A percentile compares a stretch with the other conserved stretches of the same genome.
Conservation (phyloP, 2,329 filamentous ascomycete species). For the Grosmannia huntii region DNA sequence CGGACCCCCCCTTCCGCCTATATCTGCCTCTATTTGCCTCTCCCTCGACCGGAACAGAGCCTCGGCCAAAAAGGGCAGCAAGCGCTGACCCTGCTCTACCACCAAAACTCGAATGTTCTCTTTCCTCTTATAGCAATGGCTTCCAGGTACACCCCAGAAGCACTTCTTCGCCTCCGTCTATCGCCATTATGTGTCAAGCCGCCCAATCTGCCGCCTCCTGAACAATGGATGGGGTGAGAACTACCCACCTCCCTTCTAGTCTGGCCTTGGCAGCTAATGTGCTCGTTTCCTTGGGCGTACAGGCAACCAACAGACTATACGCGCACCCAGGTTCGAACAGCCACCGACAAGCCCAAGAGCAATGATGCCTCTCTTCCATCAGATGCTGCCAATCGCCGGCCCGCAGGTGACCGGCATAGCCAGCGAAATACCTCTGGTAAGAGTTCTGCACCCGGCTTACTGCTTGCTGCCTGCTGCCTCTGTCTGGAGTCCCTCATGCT, state of each 20-base stretch:
- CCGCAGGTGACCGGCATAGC: slow-evolving; percentile 38
- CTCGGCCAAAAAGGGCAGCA: not conserved
- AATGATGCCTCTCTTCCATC: slow-evolving; percentile 30
- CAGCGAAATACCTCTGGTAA: slow-evolving; percentile 45
- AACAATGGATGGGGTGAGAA: slow-evolving; percentile 93
- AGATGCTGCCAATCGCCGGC: slow-evolving; percentile 38
- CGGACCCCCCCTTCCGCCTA: not conserved
- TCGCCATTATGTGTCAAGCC: slow-evolving; percentile 80
- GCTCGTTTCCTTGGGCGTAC: not conserved
- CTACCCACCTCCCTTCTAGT: not conserved
- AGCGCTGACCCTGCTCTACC: not conserved
- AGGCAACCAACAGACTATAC: slow-evolving; percentile 5
- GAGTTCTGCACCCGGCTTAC: slow-evolving; percentile 15
- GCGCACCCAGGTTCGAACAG: slow-evolving; percentile 25
- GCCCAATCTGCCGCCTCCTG: slow-evolving; percentile 62
- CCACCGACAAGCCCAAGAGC: slow-evolving; percentile 32
- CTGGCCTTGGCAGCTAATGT: slow-evolving; percentile 1
- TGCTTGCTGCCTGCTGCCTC: not conserved
- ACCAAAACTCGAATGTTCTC: not conserved
- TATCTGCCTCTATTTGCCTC: not conserved
- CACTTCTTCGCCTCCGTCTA: slow-evolving; percentile 61
- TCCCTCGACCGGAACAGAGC: not conserved
- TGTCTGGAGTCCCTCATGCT: not conserved
- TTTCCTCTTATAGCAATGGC: slow-evolving; percentile 25
- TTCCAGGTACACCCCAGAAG: slow-evolving; percentile 61